Percentiles rank a stretch among this genome's conserved stretches.
Conservation (phyloP, 768 basidiomycete species). For the Agrocybe praecox region DNA sequence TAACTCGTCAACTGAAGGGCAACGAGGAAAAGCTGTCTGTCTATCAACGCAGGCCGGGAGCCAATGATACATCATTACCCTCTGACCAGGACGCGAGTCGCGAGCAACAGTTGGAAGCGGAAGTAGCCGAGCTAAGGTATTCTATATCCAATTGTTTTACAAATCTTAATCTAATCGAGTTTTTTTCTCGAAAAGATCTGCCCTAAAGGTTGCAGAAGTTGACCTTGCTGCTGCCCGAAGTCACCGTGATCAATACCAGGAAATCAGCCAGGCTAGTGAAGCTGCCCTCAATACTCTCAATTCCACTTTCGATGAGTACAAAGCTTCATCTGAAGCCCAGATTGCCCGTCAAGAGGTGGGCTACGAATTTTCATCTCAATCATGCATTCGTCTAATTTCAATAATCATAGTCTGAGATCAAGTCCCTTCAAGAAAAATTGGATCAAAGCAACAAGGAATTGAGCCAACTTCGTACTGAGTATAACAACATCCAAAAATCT, state of each 20-base stretch:
- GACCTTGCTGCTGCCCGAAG: slow-evolving; percentile 71
- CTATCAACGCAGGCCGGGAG: slow-evolving; percentile 69
- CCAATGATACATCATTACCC: slow-evolving; percentile 31
- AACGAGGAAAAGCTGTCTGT: slow-evolving; percentile 85
- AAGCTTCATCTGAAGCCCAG: slow-evolving; percentile 68
- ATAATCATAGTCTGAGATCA: slow-evolving; percentile 57
- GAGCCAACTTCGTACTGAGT: slow-evolving; percentile 45
- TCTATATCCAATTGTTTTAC: slow-evolving; percentile 16
- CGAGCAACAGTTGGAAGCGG: slow-evolving; percentile 81
- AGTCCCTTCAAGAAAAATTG: slow-evolving; percentile 65
- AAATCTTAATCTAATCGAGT: not conserved
- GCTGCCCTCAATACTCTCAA: slow-evolving; percentile 72
- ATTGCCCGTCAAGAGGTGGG: slow-evolving; percentile 69
- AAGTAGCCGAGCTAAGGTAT: slow-evolving; percentile 85
- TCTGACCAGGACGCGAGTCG: slow-evolving; percentile 51
- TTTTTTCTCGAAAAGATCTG: slow-evolving; percentile 45
- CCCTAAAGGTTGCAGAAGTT: slow-evolving; percentile 76
- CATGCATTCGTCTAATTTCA: not conserved
- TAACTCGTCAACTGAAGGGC: slow-evolving; percentile 66
- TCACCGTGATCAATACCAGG: slow-evolving; percentile 84
- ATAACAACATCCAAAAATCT: slow-evolving; percentile 60
- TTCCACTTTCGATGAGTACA: slow-evolving; percentile 80
- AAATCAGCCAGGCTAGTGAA: slow-evolving; percentile 84
- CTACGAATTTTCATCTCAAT: not conserved
- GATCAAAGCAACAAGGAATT: slow-evolving; percentile 57